These are phyloP conservation scores for Phytophthora pseudosyringae DNA, from an alignment of 352 stramenopile species.

Conservation along the genomic window DNA sequence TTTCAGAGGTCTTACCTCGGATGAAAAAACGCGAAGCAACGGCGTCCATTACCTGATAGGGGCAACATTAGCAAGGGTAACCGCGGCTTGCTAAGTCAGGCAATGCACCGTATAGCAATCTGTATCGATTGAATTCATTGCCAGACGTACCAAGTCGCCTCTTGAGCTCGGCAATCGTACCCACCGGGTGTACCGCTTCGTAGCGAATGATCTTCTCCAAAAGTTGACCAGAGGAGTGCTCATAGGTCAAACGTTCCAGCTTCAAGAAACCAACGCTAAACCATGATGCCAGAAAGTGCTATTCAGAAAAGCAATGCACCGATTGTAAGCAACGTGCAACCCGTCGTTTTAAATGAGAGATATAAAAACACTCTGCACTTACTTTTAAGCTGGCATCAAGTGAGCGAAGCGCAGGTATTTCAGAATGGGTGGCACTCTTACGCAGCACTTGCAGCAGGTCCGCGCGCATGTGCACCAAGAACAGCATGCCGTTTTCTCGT, in stretches of 20 bases:
- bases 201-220: conserved; percentile 97
- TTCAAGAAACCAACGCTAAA: conserved; percentile 94
- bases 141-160: conserved; percentile 72
- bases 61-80: background rate
- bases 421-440: conserved; percentile 52
- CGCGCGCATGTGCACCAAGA: conserved; percentile 79
- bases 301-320: conserved; percentile 20
- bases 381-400: conserved; percentile 83
- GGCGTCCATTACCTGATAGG: conserved; percentile 55
- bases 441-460: conserved; percentile 71
- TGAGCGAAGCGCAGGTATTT: conserved; percentile 63
- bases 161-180: conserved; percentile 94
- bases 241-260: conserved; percentile 93
- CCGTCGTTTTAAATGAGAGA: background rate
- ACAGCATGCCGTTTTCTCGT: conserved; percentile 81
- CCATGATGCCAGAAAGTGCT: conserved; percentile 91
- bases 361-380: background rate
- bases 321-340: background rate
- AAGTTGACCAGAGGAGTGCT: conserved; percentile 90
- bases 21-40: conserved; percentile 97
- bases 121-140: background rate
- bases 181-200: conserved; percentile 95
- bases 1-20: conserved; percentile 56
- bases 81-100: background rate
- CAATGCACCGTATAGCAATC: background rate